Conservation (phyloP, 2,329 filamentous ascomycete genomes). For the Fonsecaea pugnacius region DNA sequence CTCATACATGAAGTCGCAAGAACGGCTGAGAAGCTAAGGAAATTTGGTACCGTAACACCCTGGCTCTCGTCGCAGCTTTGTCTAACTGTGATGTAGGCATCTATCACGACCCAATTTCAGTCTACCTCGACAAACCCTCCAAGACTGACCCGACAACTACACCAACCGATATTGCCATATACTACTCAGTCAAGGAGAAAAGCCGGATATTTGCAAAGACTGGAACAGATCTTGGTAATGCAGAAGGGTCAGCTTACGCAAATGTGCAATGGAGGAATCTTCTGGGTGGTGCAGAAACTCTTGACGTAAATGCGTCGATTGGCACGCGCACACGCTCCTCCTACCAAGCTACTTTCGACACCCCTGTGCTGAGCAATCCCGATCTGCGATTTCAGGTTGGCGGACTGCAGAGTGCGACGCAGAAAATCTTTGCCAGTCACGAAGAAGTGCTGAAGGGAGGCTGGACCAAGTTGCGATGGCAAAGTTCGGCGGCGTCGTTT, state of each 20-base stretch:
- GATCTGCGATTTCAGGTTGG: slow-evolving; percentile 79
- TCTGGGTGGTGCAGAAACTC: slow-evolving; percentile 87
- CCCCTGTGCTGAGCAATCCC: slow-evolving; percentile 82
- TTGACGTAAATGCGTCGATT: slow-evolving; percentile 83
- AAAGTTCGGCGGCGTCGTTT: slow-evolving; percentile 65
- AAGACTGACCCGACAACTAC: slow-evolving; percentile 70
- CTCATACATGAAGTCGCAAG: slow-evolving; percentile 73
- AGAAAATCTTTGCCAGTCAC: slow-evolving; percentile 92
- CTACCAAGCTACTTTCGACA: slow-evolving; percentile 83
- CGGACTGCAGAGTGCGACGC: slow-evolving; percentile 77
- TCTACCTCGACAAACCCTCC: slow-evolving; percentile 79
- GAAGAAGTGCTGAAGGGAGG: slow-evolving; percentile 85
- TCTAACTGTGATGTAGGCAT: slow-evolving; percentile 64
- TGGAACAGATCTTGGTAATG: slow-evolving; percentile 90
- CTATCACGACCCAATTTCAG: slow-evolving; percentile 79
- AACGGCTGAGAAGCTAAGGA: slow-evolving; percentile 73
- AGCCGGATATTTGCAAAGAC: slow-evolving; percentile 87
- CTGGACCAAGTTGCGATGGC: slow-evolving; percentile 76
- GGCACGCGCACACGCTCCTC: slow-evolving; percentile 90
- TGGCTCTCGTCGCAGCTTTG: background rate
- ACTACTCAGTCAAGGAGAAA: slow-evolving; percentile 76
- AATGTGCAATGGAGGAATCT: slow-evolving; percentile 88
- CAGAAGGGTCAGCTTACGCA: slow-evolving; percentile 90
- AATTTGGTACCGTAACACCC: slow-evolving; percentile 67
- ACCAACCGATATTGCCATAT: slow-evolving; percentile 79